Percentiles rank a stretch among this genome's conserved stretches.
These are phyloP conservation scores for Stagonosporopsis cucurbitacearum DNA, from an alignment of 2,329 filamentous ascomycete genomes.

Conservation along the genomic window DNA sequence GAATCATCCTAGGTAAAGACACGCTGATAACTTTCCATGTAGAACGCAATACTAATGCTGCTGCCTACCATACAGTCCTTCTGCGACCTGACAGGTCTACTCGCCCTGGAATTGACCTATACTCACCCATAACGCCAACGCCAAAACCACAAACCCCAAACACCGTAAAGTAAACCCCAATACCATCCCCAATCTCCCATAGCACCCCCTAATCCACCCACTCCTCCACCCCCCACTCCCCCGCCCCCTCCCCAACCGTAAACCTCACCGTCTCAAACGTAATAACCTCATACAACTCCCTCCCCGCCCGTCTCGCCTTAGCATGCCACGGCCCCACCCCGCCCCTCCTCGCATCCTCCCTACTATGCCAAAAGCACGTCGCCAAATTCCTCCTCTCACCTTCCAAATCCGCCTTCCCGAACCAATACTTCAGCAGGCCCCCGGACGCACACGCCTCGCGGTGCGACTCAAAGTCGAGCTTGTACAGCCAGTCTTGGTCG, in stretches of 20 bases:
- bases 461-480: slow-evolving; percentile 79
- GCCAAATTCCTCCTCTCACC: slow-evolving; percentile 76
- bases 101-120: not conserved
- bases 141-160: not conserved
- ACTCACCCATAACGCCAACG: not conserved
- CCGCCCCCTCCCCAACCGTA: slow-evolving; percentile 69
- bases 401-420: slow-evolving; percentile 69
- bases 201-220: slow-evolving; percentile 26
- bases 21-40: not conserved
- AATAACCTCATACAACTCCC: slow-evolving; percentile 54
- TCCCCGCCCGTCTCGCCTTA: slow-evolving; percentile 58
- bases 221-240: slow-evolving; percentile 61
- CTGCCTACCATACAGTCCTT: not conserved
- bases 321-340: slow-evolving; percentile 64
- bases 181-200: not conserved
- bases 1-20: not conserved
- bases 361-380: slow-evolving; percentile 70
- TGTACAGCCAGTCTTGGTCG: slow-evolving; percentile 71
- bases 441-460: slow-evolving; percentile 79
- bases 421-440: slow-evolving; percentile 93
- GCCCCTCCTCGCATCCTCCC: slow-evolving; percentile 66
- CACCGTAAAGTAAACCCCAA: not conserved
- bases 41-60: not conserved
- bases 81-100: not conserved
- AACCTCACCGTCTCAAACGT: slow-evolving; percentile 55